Conservation (phyloP, 345 rosid genomes). For the Lepidium sativum region DNA sequence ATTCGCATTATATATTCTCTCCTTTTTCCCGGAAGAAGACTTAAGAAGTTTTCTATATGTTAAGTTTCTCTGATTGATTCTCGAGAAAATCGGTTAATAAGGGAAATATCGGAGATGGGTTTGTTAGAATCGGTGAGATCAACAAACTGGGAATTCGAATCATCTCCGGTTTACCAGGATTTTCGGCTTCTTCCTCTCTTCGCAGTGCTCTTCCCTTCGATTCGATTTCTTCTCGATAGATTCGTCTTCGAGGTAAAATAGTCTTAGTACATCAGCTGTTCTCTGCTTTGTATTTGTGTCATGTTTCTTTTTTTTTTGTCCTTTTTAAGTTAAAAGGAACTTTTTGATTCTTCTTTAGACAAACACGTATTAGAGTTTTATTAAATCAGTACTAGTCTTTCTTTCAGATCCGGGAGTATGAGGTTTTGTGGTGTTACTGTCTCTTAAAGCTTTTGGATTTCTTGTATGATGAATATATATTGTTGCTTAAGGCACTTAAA, state of each 20-base stretch:
- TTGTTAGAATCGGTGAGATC: slow-evolving; percentile 35
- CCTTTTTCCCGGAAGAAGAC: background rate
- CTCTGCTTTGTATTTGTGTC: background rate
- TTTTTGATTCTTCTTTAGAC: background rate
- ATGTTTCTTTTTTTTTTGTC: background rate
- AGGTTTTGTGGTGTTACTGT: background rate
- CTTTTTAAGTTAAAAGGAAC: background rate
- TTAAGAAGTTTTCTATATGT: background rate
- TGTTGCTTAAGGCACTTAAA: slow-evolving; percentile 1
- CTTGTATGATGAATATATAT: background rate
- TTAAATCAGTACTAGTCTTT: background rate
- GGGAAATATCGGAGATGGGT: slow-evolving; percentile 37
- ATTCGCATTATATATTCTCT: too few species aligned
- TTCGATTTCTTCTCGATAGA: slow-evolving; percentile 84
- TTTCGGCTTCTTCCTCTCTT: slow-evolving; percentile 63
- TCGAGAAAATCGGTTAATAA: slow-evolving; percentile 11
- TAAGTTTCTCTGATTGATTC: slow-evolving; percentile 3
- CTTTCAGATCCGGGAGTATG: background rate
- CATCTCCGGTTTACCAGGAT: slow-evolving; percentile 66
- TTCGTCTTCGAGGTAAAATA: slow-evolving; percentile 68
- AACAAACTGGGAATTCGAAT: slow-evolving; percentile 61
- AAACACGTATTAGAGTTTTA: background rate
- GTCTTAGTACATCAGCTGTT: background rate
- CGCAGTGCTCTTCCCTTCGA: slow-evolving; percentile 57
- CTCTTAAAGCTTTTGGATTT: background rate